phyloP scores from a whole-genome alignment of 1,139 yeast species.

The Zygosaccharomyces sapae region DNA sequence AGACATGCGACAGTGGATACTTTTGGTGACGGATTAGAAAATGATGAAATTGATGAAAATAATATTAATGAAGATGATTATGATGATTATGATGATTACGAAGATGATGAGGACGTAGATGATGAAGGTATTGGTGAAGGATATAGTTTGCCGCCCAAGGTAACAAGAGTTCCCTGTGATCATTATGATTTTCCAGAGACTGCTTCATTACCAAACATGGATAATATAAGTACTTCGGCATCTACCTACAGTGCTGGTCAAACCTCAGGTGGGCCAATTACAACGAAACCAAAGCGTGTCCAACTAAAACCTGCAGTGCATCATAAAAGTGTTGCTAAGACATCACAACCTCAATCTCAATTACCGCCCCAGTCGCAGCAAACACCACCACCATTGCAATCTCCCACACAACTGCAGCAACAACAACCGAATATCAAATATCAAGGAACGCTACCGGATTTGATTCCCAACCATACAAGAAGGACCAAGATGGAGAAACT shows the following conservation, averaged over 20 bases:
- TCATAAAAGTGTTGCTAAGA: neutral
- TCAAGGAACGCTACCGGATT: conserved; percentile 28
- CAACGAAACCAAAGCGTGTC: neutral
- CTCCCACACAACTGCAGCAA: conserved; percentile 4
- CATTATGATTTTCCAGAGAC: conserved; percentile 1
- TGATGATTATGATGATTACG: conserved; percentile 9
- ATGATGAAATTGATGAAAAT: conserved; percentile 9
- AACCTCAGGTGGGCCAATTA: neutral
- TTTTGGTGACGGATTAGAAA: conserved; percentile 2
- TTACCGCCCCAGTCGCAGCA: neutral
- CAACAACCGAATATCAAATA: conserved; percentile 19
- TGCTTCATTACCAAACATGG: conserved; percentile 4
- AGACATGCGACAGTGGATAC: neutral
- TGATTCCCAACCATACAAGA: conserved; percentile 27
- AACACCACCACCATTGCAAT: neutral
- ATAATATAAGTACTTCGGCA: conserved; percentile 1
- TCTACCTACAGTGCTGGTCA: conserved; percentile 1
- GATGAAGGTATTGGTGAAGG: conserved; percentile 11
- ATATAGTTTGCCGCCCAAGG: conserved; percentile 6
- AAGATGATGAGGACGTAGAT: conserved; percentile 9
- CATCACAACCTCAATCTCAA: conserved; percentile 2
- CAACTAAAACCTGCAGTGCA: neutral
- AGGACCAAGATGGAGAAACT: conserved; percentile 20
- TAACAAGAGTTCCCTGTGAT: neutral
- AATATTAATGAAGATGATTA: conserved; percentile 5